These are phyloP conservation scores for Parmelia sp. DNA, from an alignment of 495 filamentous ascomycete species.

Conservation along the genomic window DNA sequence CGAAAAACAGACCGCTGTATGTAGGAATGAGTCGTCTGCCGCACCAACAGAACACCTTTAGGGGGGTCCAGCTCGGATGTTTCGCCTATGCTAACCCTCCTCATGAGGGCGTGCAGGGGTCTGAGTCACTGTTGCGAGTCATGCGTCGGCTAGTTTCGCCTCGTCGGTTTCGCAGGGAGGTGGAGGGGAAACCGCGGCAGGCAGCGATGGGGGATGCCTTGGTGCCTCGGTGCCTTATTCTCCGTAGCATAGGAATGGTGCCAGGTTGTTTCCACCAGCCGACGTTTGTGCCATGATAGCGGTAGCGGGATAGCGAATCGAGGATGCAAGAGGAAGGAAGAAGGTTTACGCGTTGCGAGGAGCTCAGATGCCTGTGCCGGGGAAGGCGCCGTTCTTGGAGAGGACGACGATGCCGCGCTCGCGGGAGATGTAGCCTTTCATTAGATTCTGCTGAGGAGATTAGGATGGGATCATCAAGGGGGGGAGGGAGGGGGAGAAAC, in stretches of 20 bases:
- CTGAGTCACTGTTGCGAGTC: background rate
- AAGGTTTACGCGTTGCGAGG: background rate
- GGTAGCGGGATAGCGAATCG: too few relatives aligned
- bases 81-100: background rate
- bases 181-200: constrained; percentile 3
- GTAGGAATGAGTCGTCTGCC: background rate
- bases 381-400: constrained; percentile 86
- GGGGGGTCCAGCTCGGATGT: background rate
- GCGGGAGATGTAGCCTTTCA: constrained; percentile 96
- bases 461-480: constrained; percentile 4
- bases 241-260: too few relatives aligned
- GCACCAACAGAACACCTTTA: background rate
- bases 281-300: too few relatives aligned
- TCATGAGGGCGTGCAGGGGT: background rate
- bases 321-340: constrained; percentile 7
- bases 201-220: constrained; percentile 10
- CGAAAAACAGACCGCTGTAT: background rate
- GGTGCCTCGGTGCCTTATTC: constrained; percentile 9
- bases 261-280: too few relatives aligned
- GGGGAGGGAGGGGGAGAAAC: constrained; percentile 5
- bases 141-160: background rate
- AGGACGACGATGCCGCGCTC: constrained; percentile 83
- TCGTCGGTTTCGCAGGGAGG: too few relatives aligned
- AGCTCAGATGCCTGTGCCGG: constrained; percentile 81
- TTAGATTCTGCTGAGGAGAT: constrained; percentile 57